phyloP scores from a whole-genome alignment of 371 early-diverging fungal species.

The Circinella umbellata region DNA sequence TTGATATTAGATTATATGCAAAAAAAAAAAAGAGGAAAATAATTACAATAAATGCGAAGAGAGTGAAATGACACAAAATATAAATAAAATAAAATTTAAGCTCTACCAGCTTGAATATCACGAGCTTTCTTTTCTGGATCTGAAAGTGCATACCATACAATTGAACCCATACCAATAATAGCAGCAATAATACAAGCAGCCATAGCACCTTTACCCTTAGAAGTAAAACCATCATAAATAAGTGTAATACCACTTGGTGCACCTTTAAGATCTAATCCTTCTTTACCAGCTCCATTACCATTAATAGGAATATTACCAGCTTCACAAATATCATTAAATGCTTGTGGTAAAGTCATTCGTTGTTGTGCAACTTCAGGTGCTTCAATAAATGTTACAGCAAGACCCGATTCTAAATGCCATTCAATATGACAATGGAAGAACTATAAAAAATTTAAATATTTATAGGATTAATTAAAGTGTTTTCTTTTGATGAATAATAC shows the following conservation, averaged over 20 bases:
- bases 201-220: constrained; percentile 72
- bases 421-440: constrained; percentile 82
- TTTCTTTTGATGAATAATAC: too few relatives aligned
- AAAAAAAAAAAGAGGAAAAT: not conserved
- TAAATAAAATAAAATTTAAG: not conserved
- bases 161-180: constrained; percentile 70
- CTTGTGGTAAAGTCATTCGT: constrained; percentile 45
- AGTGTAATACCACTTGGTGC: constrained; percentile 54
- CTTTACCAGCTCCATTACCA: constrained; percentile 77
- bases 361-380: constrained; percentile 62
- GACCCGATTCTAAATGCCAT: constrained; percentile 70
- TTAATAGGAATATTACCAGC: constrained; percentile 53
- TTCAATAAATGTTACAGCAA: constrained; percentile 65
- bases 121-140: constrained; percentile 34
- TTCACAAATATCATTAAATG: constrained; percentile 55
- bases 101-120: constrained; percentile 19
- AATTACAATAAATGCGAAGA: not conserved
- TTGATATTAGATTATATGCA: too few relatives aligned
- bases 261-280: constrained; percentile 59
- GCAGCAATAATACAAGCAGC: constrained; percentile 72
- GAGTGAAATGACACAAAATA: constrained; percentile 1
- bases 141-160: constrained; percentile 69
- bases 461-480: too few relatives aligned
- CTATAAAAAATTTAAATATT: not conserved
- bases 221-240: constrained; percentile 61